phyloP scores from a whole-genome alignment of 306 rosid species.

The Dalbergia cultrata region DNA sequence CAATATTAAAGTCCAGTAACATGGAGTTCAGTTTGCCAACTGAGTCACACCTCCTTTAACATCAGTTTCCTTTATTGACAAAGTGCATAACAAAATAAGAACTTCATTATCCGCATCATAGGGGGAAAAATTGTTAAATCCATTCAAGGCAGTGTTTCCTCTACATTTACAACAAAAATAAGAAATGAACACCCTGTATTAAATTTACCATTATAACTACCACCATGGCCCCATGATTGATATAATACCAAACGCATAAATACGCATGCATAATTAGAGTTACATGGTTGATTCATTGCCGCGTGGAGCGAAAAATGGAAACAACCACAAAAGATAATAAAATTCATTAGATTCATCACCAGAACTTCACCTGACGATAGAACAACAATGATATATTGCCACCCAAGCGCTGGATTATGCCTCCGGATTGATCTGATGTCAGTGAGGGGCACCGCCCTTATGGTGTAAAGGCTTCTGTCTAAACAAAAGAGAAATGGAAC shows the following conservation, averaged over 20 bases:
- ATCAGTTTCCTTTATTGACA: conserved; percentile 13
- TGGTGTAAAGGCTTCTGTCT: conserved; percentile 91
- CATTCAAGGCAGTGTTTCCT: conserved; percentile 27
- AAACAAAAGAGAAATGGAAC: conserved; percentile 51
- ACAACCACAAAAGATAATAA: neutral
- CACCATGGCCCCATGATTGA: neutral
- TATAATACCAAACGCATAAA: neutral
- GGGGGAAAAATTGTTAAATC: conserved; percentile 8
- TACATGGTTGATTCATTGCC: neutral
- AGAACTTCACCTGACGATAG: conserved; percentile 76
- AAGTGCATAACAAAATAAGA: conserved; percentile 11
- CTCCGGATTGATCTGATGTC: conserved; percentile 91
- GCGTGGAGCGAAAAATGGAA: neutral
- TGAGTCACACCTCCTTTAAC: neutral
- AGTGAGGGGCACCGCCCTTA: conserved; percentile 79
- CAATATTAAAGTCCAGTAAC: no score
- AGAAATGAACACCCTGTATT: neutral
- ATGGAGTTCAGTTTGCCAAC: no score
- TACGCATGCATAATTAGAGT: neutral
- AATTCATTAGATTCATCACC: neutral
- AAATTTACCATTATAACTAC: neutral
- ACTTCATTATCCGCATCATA: conserved; percentile 14
- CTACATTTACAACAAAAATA: conserved; percentile 1
- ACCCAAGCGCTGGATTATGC: conserved; percentile 90
- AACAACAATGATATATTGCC: conserved; percentile 92